Base-by-base conservation (phyloP, 176 grass and related monocot genomes). In the Raddia guianensis region DNA sequence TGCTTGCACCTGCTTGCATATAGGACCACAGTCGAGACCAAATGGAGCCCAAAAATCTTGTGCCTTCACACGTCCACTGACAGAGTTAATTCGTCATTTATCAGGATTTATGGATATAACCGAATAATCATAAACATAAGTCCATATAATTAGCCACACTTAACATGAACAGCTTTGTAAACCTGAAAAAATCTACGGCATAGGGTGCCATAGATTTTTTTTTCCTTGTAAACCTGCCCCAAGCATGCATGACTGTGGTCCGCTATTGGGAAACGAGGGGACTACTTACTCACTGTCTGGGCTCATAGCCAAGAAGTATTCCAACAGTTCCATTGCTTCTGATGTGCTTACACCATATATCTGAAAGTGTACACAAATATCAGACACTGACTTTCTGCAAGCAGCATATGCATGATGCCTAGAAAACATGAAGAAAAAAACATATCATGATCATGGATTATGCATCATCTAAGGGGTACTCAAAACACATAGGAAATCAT, bases 291-390 rank as follows among this genome's bases (percentile, higher is more conserved):
- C 43, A 2, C 59, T 84, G 72, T 99, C 88, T 71, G 93, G 96
- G 46, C 88, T 85, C 96, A 95, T 95, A 45, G 76, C 74, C 71
- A 99, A 75, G 78, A 99, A 99, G 68, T 81, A 75, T 82, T 99
- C 96, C 79, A 95, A 87, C 72, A 91, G 79, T 78, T 89, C 90
- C 81, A 95, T 83, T 54, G 85, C 76, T 84, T 95, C 96, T 40
- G 96, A 91, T 69, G 96, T 90, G 82, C 47, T 95, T 72, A 99
- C 85, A 84, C 90, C 87, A 78, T 90, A 94, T 45, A 53, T 79
- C 94, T 97, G 85, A 80, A 84, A 60, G 46, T 54, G 59, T 5
- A 68, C 2, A 80, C 58, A 76, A 75, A 42, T 63, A 69, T 64
- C 40, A 76, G 62, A 32, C 51, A 43, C 59, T 43, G 73, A 1